Conservation (phyloP, 1,284 basidiomycete species). For the Melampsora americana region DNA sequence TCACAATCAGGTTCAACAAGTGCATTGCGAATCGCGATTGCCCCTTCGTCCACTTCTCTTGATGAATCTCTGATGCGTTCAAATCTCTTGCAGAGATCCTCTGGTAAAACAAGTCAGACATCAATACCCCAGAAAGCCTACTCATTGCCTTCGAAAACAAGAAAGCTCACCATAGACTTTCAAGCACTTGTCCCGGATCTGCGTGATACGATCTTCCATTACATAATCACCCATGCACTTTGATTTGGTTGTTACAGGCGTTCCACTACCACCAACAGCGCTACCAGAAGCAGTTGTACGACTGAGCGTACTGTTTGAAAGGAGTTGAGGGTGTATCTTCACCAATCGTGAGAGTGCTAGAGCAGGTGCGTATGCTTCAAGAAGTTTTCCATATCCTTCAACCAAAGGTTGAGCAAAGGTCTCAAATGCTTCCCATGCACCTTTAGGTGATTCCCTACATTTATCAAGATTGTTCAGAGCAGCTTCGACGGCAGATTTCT, state of each 20-base stretch:
- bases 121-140: background rate
- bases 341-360: slow-evolving; percentile 29
- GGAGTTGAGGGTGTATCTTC: slow-evolving; percentile 38
- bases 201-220: slow-evolving; percentile 69
- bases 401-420: slow-evolving; percentile 37
- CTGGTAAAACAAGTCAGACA: slow-evolving; percentile 1
- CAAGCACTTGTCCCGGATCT: slow-evolving; percentile 70
- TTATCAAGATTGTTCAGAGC: slow-evolving; percentile 43
- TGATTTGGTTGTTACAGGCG: slow-evolving; percentile 53
- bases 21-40: slow-evolving; percentile 11
- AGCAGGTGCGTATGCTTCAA: slow-evolving; percentile 30
- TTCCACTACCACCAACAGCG: background rate
- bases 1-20: slow-evolving; percentile 24
- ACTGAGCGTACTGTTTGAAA: slow-evolving; percentile 18
- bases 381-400: slow-evolving; percentile 25
- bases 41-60: slow-evolving; percentile 27
- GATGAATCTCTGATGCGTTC: slow-evolving; percentile 16
- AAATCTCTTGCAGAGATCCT: slow-evolving; percentile 28
- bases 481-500: slow-evolving; percentile 30
- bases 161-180: slow-evolving; percentile 64
- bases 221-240: slow-evolving; percentile 77
- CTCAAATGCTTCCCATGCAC: slow-evolving; percentile 37
- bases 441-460: slow-evolving; percentile 34
- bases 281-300: slow-evolving; percentile 7
- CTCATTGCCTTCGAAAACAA: background rate